Evolutionary conservation across 2,329 filamentous ascomycete species (phyloP), one percentile per base, ranked within the genome.

Genomic region (Parasarocladium wereldwijsianum): DNA sequence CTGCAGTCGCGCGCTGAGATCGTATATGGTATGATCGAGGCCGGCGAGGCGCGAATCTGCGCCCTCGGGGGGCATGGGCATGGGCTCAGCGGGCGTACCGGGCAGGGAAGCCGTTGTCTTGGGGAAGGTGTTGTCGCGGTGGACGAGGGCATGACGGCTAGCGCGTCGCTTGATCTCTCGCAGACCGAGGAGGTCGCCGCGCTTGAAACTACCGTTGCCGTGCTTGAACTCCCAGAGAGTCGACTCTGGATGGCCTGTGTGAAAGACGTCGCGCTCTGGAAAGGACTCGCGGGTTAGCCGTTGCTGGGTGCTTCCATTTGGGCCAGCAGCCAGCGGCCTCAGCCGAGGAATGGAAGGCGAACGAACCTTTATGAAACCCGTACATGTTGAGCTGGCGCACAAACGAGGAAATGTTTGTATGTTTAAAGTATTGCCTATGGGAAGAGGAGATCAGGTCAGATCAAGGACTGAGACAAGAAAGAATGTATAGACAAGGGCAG

Each of bases 361-460:
- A 45, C 50, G 26, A 43, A 92, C 86, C 86, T 80, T 98, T 98
- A 52, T 98, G 90, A 54, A 98, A 98, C 6, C 90, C 90, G 44
- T 98, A 98, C 90, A 98, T 98, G 51, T 98, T 98, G 29, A 98
- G 60, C 57, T 98, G 90, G 28, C 90, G 75, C 29, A 98, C 90
- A 52, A 98, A 98, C 1, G 90, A 96, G 8, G 90, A 96, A 36
- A 96, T 93, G 49, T 98, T 98, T 42, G 87, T 98, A 52, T 98
- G 90, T 49, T 98, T 98, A 54, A 98, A 98, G 51, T 98, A 98
- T 71, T 93, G 85, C 32, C 87, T 93, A 44, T 21, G 28, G 24
- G 19, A 17, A 10, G 14, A 10, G 28, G 6, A n/a, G 24, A 30
- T 15, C 17, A 23, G 16, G 16, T 42, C 23, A 42, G 38, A 15